Percentiles rank a stretch among this genome's conserved stretches.
Evolutionary conservation across 345 rosid species (phyloP).

Genomic region (Ricinus communis): DNA sequence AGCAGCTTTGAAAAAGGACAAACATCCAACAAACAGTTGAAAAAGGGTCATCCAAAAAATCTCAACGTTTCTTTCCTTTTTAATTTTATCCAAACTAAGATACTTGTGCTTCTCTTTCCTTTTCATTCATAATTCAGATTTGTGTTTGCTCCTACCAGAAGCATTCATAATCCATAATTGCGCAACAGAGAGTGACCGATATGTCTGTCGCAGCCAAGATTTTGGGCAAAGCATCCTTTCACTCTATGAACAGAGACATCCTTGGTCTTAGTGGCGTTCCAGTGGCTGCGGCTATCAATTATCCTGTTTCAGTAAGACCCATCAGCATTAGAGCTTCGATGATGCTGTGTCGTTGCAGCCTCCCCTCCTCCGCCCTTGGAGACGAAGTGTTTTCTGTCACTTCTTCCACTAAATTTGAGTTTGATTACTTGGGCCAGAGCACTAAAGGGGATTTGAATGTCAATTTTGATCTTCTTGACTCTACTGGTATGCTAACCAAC

Average conservation of each 20-base stretch:
- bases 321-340: background rate
- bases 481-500: conserved; percentile 42
- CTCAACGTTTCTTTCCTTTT: too few relatives aligned
- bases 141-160: too few relatives aligned
- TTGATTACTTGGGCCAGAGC: conserved; percentile 94
- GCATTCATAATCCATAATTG: too few relatives aligned
- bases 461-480: conserved; percentile 57
- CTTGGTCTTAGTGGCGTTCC: background rate
- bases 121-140: too few relatives aligned
- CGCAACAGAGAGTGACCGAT: background rate
- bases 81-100: too few relatives aligned
- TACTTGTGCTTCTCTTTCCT: too few relatives aligned
- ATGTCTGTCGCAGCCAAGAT: background rate
- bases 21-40: too few relatives aligned
- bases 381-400: conserved; percentile 71
- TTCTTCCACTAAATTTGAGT: conserved; percentile 53
- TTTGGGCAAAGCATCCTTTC: background rate
- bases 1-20: too few relatives aligned
- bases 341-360: conserved; percentile 10
- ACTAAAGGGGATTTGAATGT: conserved; percentile 94
- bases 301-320: background rate
- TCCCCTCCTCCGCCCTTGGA: conserved; percentile 22
- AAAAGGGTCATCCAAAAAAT: too few relatives aligned
- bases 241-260: background rate
- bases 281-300: background rate